Evolutionary conservation across 345 rosid genomes (phyloP).

Genomic region (Geranium brycei): DNA sequence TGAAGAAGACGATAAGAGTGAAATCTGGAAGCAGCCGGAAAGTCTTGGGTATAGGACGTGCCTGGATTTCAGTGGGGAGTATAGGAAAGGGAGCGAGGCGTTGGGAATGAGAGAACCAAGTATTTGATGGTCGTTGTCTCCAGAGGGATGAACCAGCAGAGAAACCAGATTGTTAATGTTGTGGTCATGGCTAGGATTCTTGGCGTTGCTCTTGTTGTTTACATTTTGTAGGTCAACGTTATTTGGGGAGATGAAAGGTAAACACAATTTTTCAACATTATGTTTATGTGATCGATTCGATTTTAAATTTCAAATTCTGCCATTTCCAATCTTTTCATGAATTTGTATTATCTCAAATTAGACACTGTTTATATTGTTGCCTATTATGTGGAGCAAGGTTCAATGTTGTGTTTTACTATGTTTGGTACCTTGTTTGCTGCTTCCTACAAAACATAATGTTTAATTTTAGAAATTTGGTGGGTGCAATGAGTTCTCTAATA

Average conservation of each 20-base stretch:
- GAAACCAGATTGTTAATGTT: slow-evolving; percentile 96
- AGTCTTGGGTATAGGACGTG: slow-evolving; percentile 82
- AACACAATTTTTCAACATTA: too few species aligned
- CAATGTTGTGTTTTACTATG: too few species aligned
- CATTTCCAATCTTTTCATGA: too few species aligned
- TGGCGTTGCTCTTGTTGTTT: slow-evolving; percentile 88
- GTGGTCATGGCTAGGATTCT: slow-evolving; percentile 92
- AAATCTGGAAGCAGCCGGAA: slow-evolving; percentile 94
- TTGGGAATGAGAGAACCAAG: slow-evolving; percentile 36
- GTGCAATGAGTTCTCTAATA: slow-evolving; percentile 87
- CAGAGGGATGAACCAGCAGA: slow-evolving; percentile 96
- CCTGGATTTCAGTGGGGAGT: slow-evolving; percentile 40
- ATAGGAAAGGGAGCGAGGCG: slow-evolving; percentile 32
- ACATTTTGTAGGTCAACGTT: slow-evolving; percentile 82
- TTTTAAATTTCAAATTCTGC: too few species aligned
- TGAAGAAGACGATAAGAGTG: slow-evolving; percentile 17
- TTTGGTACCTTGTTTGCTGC: too few species aligned
- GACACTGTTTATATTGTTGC: too few species aligned
- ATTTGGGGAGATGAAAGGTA: slow-evolving; percentile 99
- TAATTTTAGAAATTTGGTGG: slow-evolving; percentile 2
- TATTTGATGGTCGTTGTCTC: slow-evolving; percentile 83
- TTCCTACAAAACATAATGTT: too few species aligned
- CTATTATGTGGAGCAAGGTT: too few species aligned
- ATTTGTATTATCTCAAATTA: too few species aligned
- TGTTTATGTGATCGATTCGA: too few species aligned